Conservation (phyloP, 441 rosid genomes). For the Pelargonium cotyledonis region DNA sequence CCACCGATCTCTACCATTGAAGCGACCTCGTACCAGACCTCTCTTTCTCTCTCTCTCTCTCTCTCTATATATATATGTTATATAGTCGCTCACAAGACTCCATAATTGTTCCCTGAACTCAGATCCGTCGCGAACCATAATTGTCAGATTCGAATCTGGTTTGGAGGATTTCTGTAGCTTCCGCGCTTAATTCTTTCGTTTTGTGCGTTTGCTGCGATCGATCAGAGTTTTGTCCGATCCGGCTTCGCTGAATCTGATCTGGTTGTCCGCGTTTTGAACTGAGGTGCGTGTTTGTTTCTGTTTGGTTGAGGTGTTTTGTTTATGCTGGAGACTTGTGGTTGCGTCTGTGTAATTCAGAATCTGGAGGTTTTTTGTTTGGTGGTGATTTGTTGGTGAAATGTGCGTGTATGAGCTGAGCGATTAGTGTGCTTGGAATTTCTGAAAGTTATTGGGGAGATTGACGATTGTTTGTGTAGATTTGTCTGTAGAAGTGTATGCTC, state of each 20-base stretch:
- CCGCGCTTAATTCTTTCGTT: background rate
- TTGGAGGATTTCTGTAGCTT: background rate
- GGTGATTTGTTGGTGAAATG: too few relatives aligned
- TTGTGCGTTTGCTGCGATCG: background rate
- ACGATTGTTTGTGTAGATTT: too few relatives aligned
- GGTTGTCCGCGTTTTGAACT: background rate
- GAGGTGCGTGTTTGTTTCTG: background rate
- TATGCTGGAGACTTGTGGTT: background rate
- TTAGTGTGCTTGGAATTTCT: too few relatives aligned
- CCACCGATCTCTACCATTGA: background rate
- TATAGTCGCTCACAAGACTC: background rate
- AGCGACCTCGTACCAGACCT: background rate
- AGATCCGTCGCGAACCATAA: constrained; percentile 3
- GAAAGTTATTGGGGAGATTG: too few relatives aligned
- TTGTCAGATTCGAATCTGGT: constrained; percentile 2
- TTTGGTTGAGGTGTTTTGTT: background rate
- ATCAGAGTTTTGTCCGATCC: background rate
- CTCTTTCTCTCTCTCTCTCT: background rate
- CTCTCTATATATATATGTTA: too few relatives aligned
- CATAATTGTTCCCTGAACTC: background rate
- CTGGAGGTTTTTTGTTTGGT: background rate
- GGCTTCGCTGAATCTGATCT: constrained; percentile 2
- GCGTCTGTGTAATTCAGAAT: background rate
- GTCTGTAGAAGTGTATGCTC: too few relatives aligned
- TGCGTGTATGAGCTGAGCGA: too few relatives aligned